These are phyloP conservation scores for Xylariaceae sp. DNA, from an alignment of 2,329 filamentous ascomycete genomes.

Conservation along the genomic window DNA sequence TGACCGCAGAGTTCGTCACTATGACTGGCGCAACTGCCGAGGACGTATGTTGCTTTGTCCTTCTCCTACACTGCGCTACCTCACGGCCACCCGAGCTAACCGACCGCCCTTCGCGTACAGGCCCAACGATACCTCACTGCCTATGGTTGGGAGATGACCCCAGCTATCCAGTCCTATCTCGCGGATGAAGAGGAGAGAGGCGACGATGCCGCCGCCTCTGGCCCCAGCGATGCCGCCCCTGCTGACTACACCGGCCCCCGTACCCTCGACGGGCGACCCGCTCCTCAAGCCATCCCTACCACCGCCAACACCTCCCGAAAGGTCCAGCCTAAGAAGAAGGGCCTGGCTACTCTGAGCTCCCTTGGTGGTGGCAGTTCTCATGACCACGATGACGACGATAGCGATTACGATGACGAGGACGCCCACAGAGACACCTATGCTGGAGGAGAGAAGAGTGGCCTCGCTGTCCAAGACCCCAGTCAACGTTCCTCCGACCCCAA, in stretches of 20 bases:
- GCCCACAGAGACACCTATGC: constrained; percentile 72
- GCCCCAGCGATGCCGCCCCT: constrained; percentile 25
- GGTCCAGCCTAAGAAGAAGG: constrained; percentile 53
- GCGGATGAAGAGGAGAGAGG: constrained; percentile 52
- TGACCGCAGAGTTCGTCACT: constrained; percentile 52
- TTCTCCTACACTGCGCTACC: neutral
- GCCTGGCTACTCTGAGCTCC: constrained; percentile 60
- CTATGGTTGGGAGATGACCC: constrained; percentile 64
- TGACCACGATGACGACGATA: constrained; percentile 56
- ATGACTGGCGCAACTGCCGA: constrained; percentile 52
- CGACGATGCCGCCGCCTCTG: constrained; percentile 41
- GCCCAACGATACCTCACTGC: constrained; percentile 64
- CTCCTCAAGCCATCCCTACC: constrained; percentile 40
- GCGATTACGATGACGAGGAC: constrained; percentile 48
- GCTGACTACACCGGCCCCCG: constrained; percentile 57
- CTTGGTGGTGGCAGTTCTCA: constrained; percentile 49
- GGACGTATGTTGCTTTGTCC: constrained; percentile 28
- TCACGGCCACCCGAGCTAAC: neutral
- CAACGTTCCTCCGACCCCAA: constrained; percentile 47
- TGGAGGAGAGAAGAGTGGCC: constrained; percentile 78
- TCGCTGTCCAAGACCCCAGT: constrained; percentile 64
- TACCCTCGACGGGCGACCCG: constrained; percentile 62
- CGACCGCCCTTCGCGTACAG: constrained; percentile 38
- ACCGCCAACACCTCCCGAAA: constrained; percentile 36
- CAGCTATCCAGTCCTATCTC: constrained; percentile 62